Percentiles rank a stretch among this genome's conserved stretches.
Conservation (phyloP, 306 rosid genomes). For the Delonix regia region DNA sequence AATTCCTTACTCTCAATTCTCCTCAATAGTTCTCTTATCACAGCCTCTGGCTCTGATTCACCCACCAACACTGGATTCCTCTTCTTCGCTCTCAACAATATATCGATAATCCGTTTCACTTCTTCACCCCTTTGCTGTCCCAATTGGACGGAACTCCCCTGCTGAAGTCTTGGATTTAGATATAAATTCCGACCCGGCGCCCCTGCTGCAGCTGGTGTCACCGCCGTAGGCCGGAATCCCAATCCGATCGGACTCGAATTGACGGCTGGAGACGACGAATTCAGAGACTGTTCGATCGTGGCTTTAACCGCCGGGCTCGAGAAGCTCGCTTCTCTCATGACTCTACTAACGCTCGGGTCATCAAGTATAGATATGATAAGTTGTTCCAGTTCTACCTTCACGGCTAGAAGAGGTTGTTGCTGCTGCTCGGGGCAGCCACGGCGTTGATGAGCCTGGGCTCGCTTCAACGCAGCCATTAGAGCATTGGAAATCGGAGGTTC, state of each 20-base stretch:
- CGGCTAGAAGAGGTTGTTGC: constrained; percentile 94
- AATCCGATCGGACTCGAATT: constrained; percentile 65
- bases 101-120: constrained; percentile 66
- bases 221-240: constrained; percentile 62
- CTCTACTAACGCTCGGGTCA: constrained; percentile 96
- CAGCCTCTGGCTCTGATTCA: constrained; percentile 85
- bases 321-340: constrained; percentile 95
- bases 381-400: constrained; percentile 92
- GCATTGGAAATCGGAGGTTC: constrained; percentile 97
- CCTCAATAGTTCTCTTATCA: constrained; percentile 68
- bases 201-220: background rate
- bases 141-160: constrained; percentile 52
- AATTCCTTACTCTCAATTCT: constrained; percentile 71
- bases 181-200: constrained; percentile 60
- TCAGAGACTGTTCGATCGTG: constrained; percentile 80
- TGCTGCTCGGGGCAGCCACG: constrained; percentile 97
- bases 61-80: constrained; percentile 92
- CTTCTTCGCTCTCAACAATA: constrained; percentile 64
- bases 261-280: constrained; percentile 45
- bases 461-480: constrained; percentile 88
- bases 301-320: constrained; percentile 92
- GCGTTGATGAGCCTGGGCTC: constrained; percentile 98
- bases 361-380: constrained; percentile 91
- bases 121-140: constrained; percentile 70
- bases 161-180: constrained; percentile 81